A percentile compares a stretch with the other conserved stretches of the same genome.
These are phyloP conservation scores for Bryoerythrophyllum caledonicum DNA, from an alignment of 225 moss, liverwort and hornwort species.

Conservation along the genomic window DNA sequence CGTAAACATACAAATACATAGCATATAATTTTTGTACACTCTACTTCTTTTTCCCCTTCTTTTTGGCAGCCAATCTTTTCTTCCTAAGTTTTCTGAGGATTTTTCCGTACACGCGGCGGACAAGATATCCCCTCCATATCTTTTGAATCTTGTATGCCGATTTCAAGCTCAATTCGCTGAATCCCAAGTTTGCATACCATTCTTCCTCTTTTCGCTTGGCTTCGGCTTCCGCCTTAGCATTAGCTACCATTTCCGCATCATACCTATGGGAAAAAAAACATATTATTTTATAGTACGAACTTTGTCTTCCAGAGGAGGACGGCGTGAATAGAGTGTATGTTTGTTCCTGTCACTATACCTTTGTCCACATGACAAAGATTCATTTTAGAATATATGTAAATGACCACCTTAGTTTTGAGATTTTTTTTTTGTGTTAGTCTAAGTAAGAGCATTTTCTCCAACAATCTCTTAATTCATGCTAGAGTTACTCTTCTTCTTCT, in stretches of 20 bases:
- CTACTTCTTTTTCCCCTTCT: constrained; percentile 60
- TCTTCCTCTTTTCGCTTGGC: constrained; percentile 56
- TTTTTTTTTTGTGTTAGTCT: too few relatives aligned
- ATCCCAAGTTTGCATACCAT: constrained; percentile 76
- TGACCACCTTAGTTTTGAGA: too few relatives aligned
- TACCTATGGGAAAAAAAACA: constrained; percentile 38
- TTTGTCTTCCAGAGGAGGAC: too few relatives aligned
- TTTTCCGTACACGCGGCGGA: constrained; percentile 62
- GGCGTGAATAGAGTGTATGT: too few relatives aligned
- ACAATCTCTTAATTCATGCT: too few relatives aligned
- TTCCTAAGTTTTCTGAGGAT: constrained; percentile 50
- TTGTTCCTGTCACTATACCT: too few relatives aligned
- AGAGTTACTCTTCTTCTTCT: too few relatives aligned
- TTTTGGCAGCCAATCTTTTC: constrained; percentile 49
- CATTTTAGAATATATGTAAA: background rate
- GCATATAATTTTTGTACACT: fast-evolving
- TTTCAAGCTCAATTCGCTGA: constrained; percentile 69
- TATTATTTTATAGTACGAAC: background rate
- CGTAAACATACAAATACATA: background rate
- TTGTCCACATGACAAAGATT: too few relatives aligned
- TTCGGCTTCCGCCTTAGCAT: constrained; percentile 40
- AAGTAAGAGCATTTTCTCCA: too few relatives aligned
- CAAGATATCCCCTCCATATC: constrained; percentile 78
- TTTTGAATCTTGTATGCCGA: constrained; percentile 68
- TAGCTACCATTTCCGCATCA: constrained; percentile 49